A percentile compares a stretch with the other conserved stretches of the same genome.
These are phyloP conservation scores for Globisporangium nagaii DNA, from an alignment of 352 stramenopile genomes.

Conservation along the genomic window DNA sequence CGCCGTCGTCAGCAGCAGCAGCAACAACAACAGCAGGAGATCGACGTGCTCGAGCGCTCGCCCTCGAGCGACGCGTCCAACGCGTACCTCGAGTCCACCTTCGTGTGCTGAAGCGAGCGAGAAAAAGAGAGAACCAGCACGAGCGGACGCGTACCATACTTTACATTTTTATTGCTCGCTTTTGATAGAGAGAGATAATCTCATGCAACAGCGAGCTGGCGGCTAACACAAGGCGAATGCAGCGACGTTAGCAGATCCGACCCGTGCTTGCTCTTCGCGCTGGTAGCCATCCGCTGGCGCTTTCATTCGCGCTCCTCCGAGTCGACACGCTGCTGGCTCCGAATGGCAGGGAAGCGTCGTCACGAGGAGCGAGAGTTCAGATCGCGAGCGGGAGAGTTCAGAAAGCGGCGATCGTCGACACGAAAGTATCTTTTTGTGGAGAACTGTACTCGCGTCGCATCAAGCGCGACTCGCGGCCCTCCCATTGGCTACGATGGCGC, in stretches of 20 bases:
- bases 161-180: neutral
- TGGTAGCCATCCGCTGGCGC: neutral
- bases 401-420: neutral
- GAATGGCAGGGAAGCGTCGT: too few species aligned
- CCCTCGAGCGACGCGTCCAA: constrained; percentile 14
- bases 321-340: too few species aligned
- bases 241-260: too few species aligned
- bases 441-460: neutral
- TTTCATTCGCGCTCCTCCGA: neutral
- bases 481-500: neutral
- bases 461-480: neutral
- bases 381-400: neutral
- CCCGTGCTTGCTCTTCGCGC: too few species aligned
- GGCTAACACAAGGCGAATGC: too few species aligned
- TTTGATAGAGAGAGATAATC: neutral
- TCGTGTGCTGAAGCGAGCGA: constrained; percentile 7
- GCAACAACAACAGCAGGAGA: neutral
- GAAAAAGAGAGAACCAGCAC: neutral
- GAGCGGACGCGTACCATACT: neutral
- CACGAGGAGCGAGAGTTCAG: neutral
- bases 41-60: constrained; percentile 15
- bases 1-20: neutral
- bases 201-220: too few species aligned
- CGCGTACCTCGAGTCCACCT: constrained; percentile 10
- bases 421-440: neutral